phyloP scores from a whole-genome alignment of 1,284 basidiomycete genomes.

The Ganoderma sinense region DNA sequence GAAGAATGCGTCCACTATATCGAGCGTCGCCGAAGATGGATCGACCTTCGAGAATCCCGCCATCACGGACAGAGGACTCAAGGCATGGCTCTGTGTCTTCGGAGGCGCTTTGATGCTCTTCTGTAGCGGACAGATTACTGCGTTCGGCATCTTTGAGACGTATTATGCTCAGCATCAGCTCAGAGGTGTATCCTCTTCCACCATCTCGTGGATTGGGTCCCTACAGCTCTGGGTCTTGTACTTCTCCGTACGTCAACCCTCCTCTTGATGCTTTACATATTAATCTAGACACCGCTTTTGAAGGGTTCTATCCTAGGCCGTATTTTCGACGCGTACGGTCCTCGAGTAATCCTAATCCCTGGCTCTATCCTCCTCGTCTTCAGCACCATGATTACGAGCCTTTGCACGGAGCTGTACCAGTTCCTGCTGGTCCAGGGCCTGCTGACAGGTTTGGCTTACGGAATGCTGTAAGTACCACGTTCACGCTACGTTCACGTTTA shows the following conservation, averaged over 20 bases:
- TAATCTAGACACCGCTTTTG: neutral
- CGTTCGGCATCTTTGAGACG: conserved; percentile 49
- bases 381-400: conserved; percentile 45
- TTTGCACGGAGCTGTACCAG: conserved; percentile 45
- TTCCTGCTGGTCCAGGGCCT: conserved; percentile 47
- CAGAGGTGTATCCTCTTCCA: conserved; percentile 40
- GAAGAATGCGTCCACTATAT: neutral
- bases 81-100: conserved; percentile 46
- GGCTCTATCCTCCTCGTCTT: conserved; percentile 43
- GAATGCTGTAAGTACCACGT: conserved; percentile 40
- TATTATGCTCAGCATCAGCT: conserved; percentile 53
- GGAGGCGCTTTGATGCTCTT: conserved; percentile 45
- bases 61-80: conserved; percentile 36
- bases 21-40: neutral
- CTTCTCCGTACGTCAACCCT: conserved; percentile 42
- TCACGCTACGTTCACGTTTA: neutral
- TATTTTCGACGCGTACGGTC: conserved; percentile 46
- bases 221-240: conserved; percentile 49
- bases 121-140: conserved; percentile 47
- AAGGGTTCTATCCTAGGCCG: conserved; percentile 42
- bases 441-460: conserved; percentile 44
- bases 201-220: conserved; percentile 57
- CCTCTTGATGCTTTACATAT: neutral
- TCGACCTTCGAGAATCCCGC: neutral
- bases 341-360: conserved; percentile 39